These are phyloP conservation scores for Agaricus blazei DNA, from an alignment of 768 basidiomycete genomes.

Conservation along the genomic window DNA sequence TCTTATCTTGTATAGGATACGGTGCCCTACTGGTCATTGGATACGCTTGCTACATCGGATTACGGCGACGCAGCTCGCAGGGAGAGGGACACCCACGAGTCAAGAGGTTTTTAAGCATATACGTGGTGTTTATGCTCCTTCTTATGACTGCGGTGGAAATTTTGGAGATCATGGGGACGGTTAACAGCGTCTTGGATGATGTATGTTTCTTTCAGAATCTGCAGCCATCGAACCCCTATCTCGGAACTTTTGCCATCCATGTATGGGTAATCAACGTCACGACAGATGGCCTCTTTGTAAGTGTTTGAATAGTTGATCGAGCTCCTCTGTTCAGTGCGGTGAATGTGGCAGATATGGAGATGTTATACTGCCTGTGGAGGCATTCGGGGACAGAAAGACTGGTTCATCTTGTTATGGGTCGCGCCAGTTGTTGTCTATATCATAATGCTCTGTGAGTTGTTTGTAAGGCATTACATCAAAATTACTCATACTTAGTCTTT, in stretches of 20 bases:
- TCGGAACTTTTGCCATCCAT: neutral
- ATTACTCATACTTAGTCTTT: neutral
- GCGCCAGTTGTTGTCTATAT: neutral
- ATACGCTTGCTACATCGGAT: neutral
- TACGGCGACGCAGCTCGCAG: neutral
- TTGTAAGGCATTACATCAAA: neutral
- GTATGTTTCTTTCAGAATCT: neutral
- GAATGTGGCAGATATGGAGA: neutral
- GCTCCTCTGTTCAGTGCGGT: neutral
- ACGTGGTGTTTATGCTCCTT: neutral
- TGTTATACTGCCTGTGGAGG: neutral
- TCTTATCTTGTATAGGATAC: neutral
- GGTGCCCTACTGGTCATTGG: neutral
- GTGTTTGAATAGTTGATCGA: neutral
- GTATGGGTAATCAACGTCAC: neutral
- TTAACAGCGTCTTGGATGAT: neutral
- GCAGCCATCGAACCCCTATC: neutral
- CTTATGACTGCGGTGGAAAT: neutral
- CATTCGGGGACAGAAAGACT: neutral
- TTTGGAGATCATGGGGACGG: neutral
- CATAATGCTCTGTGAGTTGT: neutral
- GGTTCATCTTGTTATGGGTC: neutral
- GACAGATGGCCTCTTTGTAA: constrained; percentile 2
- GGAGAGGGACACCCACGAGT: too few species aligned
- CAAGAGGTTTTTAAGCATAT: neutral